These are phyloP conservation scores for Elsinoe arachidis DNA, from an alignment of 2,329 filamentous ascomycete genomes.

Conservation along the genomic window DNA sequence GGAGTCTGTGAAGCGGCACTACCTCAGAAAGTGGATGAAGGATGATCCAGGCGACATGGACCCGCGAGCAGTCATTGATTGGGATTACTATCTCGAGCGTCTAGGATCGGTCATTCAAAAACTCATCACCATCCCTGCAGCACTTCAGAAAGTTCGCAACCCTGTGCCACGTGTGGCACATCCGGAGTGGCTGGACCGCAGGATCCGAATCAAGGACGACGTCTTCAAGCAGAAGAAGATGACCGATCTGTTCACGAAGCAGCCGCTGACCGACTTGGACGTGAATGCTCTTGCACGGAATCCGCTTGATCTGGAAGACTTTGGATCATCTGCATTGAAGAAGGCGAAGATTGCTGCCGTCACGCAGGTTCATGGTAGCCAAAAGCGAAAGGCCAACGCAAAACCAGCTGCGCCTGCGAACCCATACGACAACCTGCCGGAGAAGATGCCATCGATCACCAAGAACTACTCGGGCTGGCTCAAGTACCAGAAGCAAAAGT, in stretches of 20 bases:
- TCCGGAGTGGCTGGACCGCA: slow-evolving; percentile 90
- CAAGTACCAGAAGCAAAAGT: slow-evolving; percentile 94
- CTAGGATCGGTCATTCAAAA: slow-evolving; percentile 97
- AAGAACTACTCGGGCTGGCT: slow-evolving; percentile 84
- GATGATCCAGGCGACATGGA: slow-evolving; percentile 89
- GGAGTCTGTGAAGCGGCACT: slow-evolving; percentile 75
- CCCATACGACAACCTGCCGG: slow-evolving; percentile 73
- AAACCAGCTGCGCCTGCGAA: slow-evolving; percentile 53
- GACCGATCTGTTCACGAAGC: slow-evolving; percentile 77
- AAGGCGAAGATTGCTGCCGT: slow-evolving; percentile 39
- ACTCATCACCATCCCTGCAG: slow-evolving; percentile 94
- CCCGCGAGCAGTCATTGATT: slow-evolving; percentile 81
- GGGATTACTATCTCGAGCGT: slow-evolving; percentile 95
- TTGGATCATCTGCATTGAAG: slow-evolving; percentile 27
- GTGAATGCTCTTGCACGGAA: slow-evolving; percentile 52
- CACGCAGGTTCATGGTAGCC: slow-evolving; percentile 27
- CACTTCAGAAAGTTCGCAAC: slow-evolving; percentile 88
- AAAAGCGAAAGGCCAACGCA: slow-evolving; percentile 42
- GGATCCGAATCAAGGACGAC: slow-evolving; percentile 93
- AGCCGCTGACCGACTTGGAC: slow-evolving; percentile 63
- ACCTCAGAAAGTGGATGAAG: slow-evolving; percentile 89
- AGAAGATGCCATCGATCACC: slow-evolving; percentile 72
- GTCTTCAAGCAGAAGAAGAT: slow-evolving; percentile 98
- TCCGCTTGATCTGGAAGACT: slow-evolving; percentile 50
- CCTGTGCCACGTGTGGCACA: slow-evolving; percentile 89